A percentile compares a stretch with the other conserved stretches of the same genome.
phyloP scores from a whole-genome alignment of 2,329 filamentous ascomycete species.

The Penicillium griseofulvum region DNA sequence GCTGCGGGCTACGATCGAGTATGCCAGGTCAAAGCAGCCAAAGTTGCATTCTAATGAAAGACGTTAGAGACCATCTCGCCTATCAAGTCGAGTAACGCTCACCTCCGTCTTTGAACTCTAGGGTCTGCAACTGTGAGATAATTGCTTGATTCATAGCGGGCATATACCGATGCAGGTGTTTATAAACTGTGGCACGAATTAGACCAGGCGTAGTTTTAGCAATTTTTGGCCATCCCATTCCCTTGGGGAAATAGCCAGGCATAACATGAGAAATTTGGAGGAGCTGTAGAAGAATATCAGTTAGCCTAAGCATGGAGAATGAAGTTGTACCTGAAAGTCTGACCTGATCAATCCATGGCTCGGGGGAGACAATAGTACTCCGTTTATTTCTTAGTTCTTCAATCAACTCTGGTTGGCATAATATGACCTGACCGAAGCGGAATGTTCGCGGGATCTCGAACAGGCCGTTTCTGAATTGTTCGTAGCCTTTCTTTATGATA shows the following conservation, averaged over 20 bases:
- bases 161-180: slow-evolving; percentile 19
- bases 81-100: background rate
- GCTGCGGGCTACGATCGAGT: slow-evolving; percentile 23
- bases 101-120: slow-evolving; percentile 12
- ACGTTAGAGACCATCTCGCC: background rate
- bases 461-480: slow-evolving; percentile 12
- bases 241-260: slow-evolving; percentile 21
- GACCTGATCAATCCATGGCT: slow-evolving; percentile 27
- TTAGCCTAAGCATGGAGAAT: background rate
- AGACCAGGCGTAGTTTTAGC: slow-evolving; percentile 23
- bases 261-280: slow-evolving; percentile 41
- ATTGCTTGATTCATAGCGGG: slow-evolving; percentile 19
- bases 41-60: slow-evolving; percentile 12
- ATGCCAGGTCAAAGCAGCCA: slow-evolving; percentile 22
- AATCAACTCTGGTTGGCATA: slow-evolving; percentile 21
- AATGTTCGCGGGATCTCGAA: slow-evolving; percentile 26
- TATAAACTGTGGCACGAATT: slow-evolving; percentile 20
- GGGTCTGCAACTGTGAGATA: slow-evolving; percentile 10
- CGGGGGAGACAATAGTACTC: slow-evolving; percentile 16
- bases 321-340: background rate
- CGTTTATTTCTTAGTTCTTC: slow-evolving; percentile 17
- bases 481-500: slow-evolving; percentile 18
- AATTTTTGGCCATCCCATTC: slow-evolving; percentile 22
- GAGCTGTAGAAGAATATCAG: slow-evolving; percentile 3
- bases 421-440: slow-evolving; percentile 19